Evolutionary conservation across 768 basidiomycete species (phyloP).

Genomic region (Hygrocybe punicea): DNA sequence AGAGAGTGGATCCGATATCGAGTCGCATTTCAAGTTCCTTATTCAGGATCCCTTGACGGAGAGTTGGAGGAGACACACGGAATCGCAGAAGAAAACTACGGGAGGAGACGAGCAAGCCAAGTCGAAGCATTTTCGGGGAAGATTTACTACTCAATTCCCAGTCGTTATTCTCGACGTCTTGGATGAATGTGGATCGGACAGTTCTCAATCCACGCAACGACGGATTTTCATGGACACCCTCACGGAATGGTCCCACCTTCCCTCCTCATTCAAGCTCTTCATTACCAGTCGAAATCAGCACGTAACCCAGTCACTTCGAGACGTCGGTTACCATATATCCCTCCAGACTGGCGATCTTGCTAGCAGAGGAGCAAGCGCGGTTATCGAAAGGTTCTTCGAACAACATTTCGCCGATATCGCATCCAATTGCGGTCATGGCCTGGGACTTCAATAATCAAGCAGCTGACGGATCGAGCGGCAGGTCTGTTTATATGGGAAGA

Average conservation of each 20-base stretch:
- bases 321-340: background rate
- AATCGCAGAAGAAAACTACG: too few species aligned
- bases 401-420: background rate
- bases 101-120: too few species aligned
- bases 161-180: conserved; percentile 28
- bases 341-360: background rate
- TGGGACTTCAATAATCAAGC: conserved; percentile 1
- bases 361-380: background rate
- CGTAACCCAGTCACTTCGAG: background rate
- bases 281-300: conserved; percentile 6
- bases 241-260: background rate
- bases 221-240: background rate
- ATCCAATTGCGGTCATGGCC: background rate
- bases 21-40: background rate
- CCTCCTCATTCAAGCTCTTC: background rate
- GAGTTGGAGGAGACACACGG: background rate
- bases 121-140: too few species aligned
- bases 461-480: conserved; percentile 13
- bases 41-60: background rate
- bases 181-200: conserved; percentile 8
- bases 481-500: background rate
- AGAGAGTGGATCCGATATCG: too few species aligned
- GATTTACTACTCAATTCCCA: background rate
- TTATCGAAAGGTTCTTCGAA: background rate
- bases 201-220: conserved; percentile 17